Percentiles rank a stretch among this genome's conserved stretches.
phyloP scores from a whole-genome alignment of 1,139 yeast genomes.

The Taphrina deformans region DNA sequence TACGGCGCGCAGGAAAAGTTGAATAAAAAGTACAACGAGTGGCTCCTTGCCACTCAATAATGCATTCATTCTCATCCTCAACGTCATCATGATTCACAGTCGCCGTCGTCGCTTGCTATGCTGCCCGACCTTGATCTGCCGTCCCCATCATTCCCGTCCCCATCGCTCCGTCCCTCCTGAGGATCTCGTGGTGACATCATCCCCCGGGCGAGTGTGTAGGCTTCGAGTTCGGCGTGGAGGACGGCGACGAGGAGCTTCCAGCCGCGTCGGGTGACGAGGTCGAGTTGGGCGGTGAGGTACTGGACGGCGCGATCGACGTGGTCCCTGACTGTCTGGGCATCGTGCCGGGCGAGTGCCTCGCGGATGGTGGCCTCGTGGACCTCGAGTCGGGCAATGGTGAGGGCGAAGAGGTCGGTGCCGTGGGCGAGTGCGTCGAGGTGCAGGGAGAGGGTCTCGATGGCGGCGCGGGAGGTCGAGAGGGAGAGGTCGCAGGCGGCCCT shows the following conservation, averaged over 20 bases:
- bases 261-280: background rate
- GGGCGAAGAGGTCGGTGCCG: background rate
- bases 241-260: conserved; percentile 2
- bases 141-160: too few species aligned
- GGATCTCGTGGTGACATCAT: too few species aligned
- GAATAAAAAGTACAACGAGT: conserved; percentile 59
- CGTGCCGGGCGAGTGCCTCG: background rate
- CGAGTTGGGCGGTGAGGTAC: background rate
- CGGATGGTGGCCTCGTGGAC: background rate
- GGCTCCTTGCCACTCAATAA: conserved; percentile 17
- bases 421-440: background rate
- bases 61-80: too few species aligned
- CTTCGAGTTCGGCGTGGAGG: background rate
- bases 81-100: too few species aligned
- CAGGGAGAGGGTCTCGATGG: background rate
- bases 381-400: background rate
- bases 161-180: too few species aligned
- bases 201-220: background rate
- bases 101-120: too few species aligned
- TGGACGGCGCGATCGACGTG: background rate
- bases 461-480: background rate
- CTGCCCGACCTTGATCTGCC: too few species aligned
- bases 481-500: background rate
- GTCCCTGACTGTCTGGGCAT: background rate
- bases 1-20: conserved; percentile 79